Evolutionary conservation across 441 rosid genomes (phyloP).

Genomic region (Gossypium lobatum): DNA sequence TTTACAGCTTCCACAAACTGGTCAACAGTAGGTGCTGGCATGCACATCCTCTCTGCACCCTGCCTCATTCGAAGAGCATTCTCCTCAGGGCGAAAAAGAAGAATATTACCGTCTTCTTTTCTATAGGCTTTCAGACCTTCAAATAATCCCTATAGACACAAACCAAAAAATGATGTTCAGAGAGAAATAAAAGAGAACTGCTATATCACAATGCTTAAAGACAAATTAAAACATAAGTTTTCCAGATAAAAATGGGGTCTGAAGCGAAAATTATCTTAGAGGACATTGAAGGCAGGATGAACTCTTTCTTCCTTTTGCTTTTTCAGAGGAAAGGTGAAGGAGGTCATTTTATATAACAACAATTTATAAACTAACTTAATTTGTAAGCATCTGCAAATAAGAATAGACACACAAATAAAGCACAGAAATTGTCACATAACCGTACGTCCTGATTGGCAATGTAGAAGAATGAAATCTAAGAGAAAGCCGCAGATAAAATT

Average conservation of each 20-base stretch:
- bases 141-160: slow-evolving; percentile 48
- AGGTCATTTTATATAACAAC: background rate
- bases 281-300: background rate
- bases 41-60: slow-evolving; percentile 78
- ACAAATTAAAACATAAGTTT: background rate
- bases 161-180: background rate
- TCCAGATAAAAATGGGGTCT: background rate
- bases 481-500: background rate
- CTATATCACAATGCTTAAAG: background rate
- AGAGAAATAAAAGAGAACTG: background rate
- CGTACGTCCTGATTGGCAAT: background rate
- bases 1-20: slow-evolving; percentile 68
- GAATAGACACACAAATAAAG: background rate
- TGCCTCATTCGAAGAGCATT: slow-evolving; percentile 58
- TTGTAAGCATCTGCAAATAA: slow-evolving; percentile 1
- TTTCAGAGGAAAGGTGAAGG: background rate
- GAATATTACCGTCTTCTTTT: slow-evolving; percentile 45
- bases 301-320: background rate
- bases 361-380: background rate
- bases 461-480: background rate
- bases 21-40: slow-evolving; percentile 64
- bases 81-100: slow-evolving; percentile 71
- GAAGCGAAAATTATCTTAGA: background rate
- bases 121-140: slow-evolving; percentile 76
- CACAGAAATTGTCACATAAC: background rate